phyloP scores from a whole-genome alignment of 176 grass and related monocot species.

The Lolium rigidum region DNA sequence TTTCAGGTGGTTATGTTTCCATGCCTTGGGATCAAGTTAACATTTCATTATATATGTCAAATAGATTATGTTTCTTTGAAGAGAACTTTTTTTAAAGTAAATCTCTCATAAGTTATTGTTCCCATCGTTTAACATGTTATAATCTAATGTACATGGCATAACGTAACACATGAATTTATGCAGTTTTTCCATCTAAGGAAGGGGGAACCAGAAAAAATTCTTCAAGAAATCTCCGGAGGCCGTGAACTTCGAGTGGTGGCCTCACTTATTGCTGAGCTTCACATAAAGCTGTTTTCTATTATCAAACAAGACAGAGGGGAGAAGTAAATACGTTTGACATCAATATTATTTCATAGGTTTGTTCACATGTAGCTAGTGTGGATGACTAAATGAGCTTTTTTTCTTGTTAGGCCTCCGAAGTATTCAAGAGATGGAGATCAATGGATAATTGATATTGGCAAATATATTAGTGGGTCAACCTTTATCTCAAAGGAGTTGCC shows the following conservation, averaged over 20 bases:
- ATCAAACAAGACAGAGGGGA: conserved; percentile 63
- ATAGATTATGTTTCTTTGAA: not conserved
- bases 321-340: conserved; percentile 49
- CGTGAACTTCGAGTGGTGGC: conserved; percentile 53
- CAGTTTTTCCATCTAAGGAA: conserved; percentile 80
- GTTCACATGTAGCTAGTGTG: conserved; percentile 15
- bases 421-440: conserved; percentile 60
- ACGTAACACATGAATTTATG: not conserved
- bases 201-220: conserved; percentile 74
- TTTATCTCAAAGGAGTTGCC: conserved; percentile 50
- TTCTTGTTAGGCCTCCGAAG: conserved; percentile 46
- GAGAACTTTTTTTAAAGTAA: not conserved
- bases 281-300: conserved; percentile 73
- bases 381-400: conserved; percentile 34
- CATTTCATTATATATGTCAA: not conserved
- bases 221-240: conserved; percentile 73
- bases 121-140: conserved; percentile 23
- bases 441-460: conserved; percentile 64
- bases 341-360: conserved; percentile 23
- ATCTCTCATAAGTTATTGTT: conserved; percentile 6
- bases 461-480: conserved; percentile 56
- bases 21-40: not conserved
- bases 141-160: conserved; percentile 12
- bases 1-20: not conserved
- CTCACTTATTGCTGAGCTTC: conserved; percentile 64